Percentiles rank a stretch among this genome's conserved stretches.
Evolutionary conservation across 345 rosid genomes (phyloP).

Genomic region (Lumnitzera littorea): DNA sequence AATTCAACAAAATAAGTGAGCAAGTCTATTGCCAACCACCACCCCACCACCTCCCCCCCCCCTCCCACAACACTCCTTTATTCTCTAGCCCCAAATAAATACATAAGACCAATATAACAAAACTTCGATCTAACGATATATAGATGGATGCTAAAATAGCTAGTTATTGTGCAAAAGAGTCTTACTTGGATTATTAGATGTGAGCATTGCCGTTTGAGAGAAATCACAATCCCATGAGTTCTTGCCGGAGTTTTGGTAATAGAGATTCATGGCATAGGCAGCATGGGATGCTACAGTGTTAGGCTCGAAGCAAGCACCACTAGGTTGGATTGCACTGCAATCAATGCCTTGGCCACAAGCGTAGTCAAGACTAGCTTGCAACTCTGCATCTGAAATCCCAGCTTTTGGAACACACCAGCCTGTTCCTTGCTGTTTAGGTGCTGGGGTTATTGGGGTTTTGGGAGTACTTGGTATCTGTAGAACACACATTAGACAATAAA

Average conservation of each 20-base stretch:
- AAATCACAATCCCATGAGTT: conserved; percentile 62
- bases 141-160: not conserved
- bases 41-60: no score
- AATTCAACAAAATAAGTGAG: no score
- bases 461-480: conserved; percentile 24
- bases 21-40: no score
- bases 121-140: not conserved
- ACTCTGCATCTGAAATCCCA: conserved; percentile 39
- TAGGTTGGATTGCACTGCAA: conserved; percentile 55
- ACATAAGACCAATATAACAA: not conserved
- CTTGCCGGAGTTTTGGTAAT: conserved; percentile 48
- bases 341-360: conserved; percentile 59
- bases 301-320: conserved; percentile 74
- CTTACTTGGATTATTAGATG: conserved; percentile 40
- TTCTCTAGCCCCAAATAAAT: no score
- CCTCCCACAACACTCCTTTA: no score
- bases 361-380: conserved; percentile 73
- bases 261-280: conserved; percentile 75
- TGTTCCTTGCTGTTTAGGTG: conserved; percentile 15
- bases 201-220: conserved; percentile 55
- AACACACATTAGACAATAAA: not conserved
- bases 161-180: no score
- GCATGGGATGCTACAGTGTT: conserved; percentile 58
- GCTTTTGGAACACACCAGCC: conserved; percentile 68
- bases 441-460: conserved; percentile 6